These are phyloP conservation scores for Globisporangium lucens DNA, from an alignment of 352 stramenopile species.

Conservation along the genomic window DNA sequence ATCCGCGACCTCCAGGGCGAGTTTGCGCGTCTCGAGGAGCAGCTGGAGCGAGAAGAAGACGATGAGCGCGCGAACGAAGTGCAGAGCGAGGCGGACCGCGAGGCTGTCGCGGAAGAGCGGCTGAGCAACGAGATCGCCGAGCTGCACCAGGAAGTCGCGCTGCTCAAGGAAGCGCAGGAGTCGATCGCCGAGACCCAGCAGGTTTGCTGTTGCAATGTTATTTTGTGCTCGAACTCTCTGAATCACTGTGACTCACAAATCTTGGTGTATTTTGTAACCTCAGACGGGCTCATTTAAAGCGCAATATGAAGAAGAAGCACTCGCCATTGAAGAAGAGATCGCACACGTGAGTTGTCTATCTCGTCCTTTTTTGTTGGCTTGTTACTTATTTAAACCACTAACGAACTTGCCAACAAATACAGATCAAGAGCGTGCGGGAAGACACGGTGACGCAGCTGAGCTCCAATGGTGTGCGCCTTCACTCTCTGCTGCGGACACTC, in stretches of 20 bases:
- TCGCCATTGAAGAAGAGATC: constrained; percentile 58
- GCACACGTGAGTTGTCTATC: constrained; percentile 30
- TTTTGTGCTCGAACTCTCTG: not conserved
- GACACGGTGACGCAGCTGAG: constrained; percentile 54
- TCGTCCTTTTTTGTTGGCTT: too few species aligned
- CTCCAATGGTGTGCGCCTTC: constrained; percentile 48
- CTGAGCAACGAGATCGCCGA: constrained; percentile 46
- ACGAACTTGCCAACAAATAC: not conserved
- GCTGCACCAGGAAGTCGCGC: constrained; percentile 53
- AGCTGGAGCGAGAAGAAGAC: constrained; percentile 32
- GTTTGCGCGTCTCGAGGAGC: constrained; percentile 35
- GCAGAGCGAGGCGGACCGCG: constrained; percentile 33
- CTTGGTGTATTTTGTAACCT: constrained; percentile 1
- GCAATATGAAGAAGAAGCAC: constrained; percentile 63
- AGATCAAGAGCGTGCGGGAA: constrained; percentile 49
- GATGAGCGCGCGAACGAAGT: constrained; percentile 18
- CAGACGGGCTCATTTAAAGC: constrained; percentile 56
- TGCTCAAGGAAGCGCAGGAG: constrained; percentile 51
- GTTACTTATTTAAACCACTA: too few species aligned
- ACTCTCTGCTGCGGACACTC: constrained; percentile 64
- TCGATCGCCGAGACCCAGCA: constrained; percentile 45
- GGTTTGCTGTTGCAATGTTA: constrained; percentile 19
- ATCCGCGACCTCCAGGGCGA: constrained; percentile 53
- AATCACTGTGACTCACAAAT: not conserved
- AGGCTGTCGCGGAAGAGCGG: constrained; percentile 33